Conservation (phyloP, 345 rosid genomes). For the Melastoma malabathricum region DNA sequence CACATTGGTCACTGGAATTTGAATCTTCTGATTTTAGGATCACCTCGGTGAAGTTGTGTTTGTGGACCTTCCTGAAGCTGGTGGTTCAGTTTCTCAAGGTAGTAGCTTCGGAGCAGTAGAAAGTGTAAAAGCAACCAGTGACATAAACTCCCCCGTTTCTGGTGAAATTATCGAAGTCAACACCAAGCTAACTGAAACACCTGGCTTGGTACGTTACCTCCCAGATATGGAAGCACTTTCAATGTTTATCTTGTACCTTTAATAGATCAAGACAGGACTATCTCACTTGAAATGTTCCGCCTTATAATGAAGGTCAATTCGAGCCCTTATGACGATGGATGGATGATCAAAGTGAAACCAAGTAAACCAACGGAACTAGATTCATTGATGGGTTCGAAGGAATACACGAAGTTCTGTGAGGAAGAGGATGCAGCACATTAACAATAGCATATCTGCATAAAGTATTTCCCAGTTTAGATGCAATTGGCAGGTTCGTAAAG, state of each 20-base stretch:
- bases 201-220: constrained; percentile 48
- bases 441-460: constrained; percentile 8
- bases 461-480: background rate
- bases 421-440: constrained; percentile 93
- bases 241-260: background rate
- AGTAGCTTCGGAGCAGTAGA: constrained; percentile 81
- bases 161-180: constrained; percentile 79
- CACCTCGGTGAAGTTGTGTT: constrained; percentile 96
- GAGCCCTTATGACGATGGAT: constrained; percentile 83
- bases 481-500: no score
- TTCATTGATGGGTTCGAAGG: constrained; percentile 63
- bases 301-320: constrained; percentile 44
- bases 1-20: no score
- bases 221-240: background rate
- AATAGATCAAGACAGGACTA: background rate
- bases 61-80: constrained; percentile 69
- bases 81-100: constrained; percentile 38
- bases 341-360: constrained; percentile 97
- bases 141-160: constrained; percentile 72
- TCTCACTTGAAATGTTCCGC: constrained; percentile 1
- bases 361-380: constrained; percentile 60
- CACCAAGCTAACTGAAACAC: constrained; percentile 51
- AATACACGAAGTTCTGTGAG: constrained; percentile 79
- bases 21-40: constrained; percentile 26
- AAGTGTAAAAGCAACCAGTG: constrained; percentile 95